These are phyloP conservation scores for Phialophora macrospora DNA, from an alignment of 2,329 filamentous ascomycete species.

Conservation along the genomic window DNA sequence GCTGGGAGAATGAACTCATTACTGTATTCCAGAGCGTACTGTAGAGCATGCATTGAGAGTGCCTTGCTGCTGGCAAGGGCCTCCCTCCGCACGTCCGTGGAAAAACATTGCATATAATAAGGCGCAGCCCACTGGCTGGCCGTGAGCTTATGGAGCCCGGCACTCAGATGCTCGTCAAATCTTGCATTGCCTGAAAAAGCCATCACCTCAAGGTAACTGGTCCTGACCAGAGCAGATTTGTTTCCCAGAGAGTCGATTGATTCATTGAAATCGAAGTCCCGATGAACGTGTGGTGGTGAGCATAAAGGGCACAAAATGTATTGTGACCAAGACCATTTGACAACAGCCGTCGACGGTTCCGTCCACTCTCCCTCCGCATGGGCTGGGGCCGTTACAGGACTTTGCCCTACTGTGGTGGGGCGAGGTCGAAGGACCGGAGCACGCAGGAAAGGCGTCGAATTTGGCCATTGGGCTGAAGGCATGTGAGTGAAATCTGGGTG, in stretches of 20 bases:
- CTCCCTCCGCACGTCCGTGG: neutral
- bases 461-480: neutral
- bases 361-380: neutral
- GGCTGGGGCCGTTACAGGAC: neutral
- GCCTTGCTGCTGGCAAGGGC: conserved; percentile 16
- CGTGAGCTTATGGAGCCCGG: conserved; percentile 21
- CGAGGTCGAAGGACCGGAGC: neutral
- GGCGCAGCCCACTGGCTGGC: conserved; percentile 24
- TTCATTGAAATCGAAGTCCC: conserved; percentile 15
- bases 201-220: neutral
- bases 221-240: neutral
- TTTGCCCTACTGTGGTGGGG: neutral
- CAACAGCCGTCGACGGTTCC: neutral
- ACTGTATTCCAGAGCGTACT: conserved; percentile 21
- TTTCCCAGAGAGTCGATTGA: conserved; percentile 11
- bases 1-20: conserved; percentile 30
- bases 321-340: neutral
- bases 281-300: conserved; percentile 9
- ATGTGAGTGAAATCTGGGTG: neutral
- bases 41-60: conserved; percentile 22
- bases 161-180: neutral
- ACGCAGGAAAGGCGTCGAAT: neutral
- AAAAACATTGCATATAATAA: conserved; percentile 23
- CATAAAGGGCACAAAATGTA: conserved; percentile 3
- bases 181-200: neutral